Conservation (phyloP, 108 stramenopile genomes). For the Nannochloropsis salina region DNA sequence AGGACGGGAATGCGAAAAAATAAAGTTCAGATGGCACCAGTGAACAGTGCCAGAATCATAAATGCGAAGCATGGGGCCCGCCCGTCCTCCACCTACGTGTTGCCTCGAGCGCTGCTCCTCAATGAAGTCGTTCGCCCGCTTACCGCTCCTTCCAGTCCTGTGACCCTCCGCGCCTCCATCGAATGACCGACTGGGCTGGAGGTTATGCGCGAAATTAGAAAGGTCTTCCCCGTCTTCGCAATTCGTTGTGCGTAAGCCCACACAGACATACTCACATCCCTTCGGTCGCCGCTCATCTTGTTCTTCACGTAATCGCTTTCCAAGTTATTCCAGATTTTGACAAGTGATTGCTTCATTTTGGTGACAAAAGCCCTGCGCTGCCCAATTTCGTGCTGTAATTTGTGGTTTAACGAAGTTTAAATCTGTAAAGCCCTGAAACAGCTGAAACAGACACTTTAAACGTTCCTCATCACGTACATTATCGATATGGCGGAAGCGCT, state of each 20-base stretch:
- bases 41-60: no score
- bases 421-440: no score
- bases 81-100: background rate
- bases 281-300: conserved; percentile 4
- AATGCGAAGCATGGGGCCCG: no score
- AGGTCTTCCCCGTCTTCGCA: background rate
- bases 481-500: conserved; percentile 17
- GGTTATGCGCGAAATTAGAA: background rate
- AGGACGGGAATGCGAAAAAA: no score
- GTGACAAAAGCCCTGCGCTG: conserved; percentile 5
- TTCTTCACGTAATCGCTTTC: conserved; percentile 4
- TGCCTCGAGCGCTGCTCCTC: conserved; percentile 12
- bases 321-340: background rate
- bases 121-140: background rate
- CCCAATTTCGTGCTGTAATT: background rate
- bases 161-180: conserved; percentile 2
- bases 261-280: background rate
- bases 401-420: no score
- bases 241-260: background rate
- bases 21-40: no score
- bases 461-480: background rate
- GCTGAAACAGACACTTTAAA: background rate
- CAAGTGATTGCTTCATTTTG: background rate
- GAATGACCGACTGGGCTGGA: background rate
- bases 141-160: background rate